Percentiles rank a stretch among this genome's conserved stretches.
phyloP scores from a whole-genome alignment of 1,284 basidiomycete genomes.

The Paramarasmius palmivorus region DNA sequence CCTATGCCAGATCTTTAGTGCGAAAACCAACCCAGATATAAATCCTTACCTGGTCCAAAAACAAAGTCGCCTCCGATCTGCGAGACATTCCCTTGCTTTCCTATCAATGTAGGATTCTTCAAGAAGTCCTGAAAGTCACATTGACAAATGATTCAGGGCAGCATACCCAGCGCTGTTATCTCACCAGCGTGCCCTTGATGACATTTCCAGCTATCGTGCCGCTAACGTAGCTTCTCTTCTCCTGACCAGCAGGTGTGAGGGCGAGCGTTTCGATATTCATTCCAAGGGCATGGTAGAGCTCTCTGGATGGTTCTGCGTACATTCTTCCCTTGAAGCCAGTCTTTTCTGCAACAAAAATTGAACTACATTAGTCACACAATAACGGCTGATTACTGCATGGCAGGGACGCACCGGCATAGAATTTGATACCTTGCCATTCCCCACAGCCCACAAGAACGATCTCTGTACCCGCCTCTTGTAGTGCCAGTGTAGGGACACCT shows the following conservation, averaged over 20 bases:
- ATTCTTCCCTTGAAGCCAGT: constrained; percentile 50
- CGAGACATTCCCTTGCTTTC: constrained; percentile 58
- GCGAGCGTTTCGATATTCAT: constrained; percentile 48
- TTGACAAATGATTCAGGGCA: background rate
- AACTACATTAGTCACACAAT: background rate
- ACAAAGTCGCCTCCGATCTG: constrained; percentile 68
- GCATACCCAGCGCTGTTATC: constrained; percentile 45
- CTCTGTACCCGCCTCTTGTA: constrained; percentile 41
- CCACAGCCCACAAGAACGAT: constrained; percentile 67
- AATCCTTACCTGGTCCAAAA: constrained; percentile 49
- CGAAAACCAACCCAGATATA: background rate
- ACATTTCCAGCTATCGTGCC: constrained; percentile 16
- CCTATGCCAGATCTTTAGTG: constrained; percentile 19
- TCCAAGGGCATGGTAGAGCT: constrained; percentile 51
- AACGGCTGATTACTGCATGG: background rate
- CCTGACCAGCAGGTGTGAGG: constrained; percentile 43
- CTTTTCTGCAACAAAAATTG: constrained; percentile 45
- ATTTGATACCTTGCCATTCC: constrained; percentile 51
- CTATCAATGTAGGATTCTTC: constrained; percentile 46
- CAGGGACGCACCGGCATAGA: constrained; percentile 47
- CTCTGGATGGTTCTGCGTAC: constrained; percentile 59
- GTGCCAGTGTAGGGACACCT: constrained; percentile 39
- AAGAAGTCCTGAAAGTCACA: constrained; percentile 33
- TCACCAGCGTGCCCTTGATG: constrained; percentile 35
- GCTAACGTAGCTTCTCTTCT: constrained; percentile 48